Base-by-base conservation (phyloP, 495 filamentous ascomycete genomes). In the Hyaloscypha finlandica region DNA sequence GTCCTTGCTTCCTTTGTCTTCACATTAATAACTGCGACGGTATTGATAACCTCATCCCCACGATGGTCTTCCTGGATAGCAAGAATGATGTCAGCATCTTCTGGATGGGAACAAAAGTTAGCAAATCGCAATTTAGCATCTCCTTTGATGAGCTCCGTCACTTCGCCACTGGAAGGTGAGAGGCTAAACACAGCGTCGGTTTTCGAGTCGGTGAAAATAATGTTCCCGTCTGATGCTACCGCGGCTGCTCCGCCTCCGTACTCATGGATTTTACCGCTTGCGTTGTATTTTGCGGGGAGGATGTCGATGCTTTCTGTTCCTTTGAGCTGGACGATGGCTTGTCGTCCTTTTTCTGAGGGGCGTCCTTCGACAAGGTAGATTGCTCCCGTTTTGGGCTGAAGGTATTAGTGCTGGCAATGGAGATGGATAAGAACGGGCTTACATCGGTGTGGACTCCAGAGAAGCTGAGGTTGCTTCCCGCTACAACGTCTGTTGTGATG, bases 31-130 rank as follows among this genome's bases (percentile, higher is more conserved):
- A 71, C 70, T 3, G 77, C 78, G 9, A 81, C 60, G 11, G 57
- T 68, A 64, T 82, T 80, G 48, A 56, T 65, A 29, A 82, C 74
- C 32, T 73, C 73, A 12, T 72, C 68, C 0, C 67, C 42, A 8
- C 54, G 52, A 64, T 85, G 83, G 59, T 82, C 79, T 67, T 85
- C 83, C 60, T 80, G 72, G 33, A 83, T 74, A 0, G 81, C 81
- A 30, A 84, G 63, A 4, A 82, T 74, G 77, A 77, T 81, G 39
- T 66, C 64, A 0, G 55, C 20, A 51, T 75, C 48, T 1, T 48
- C 69, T 8, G 78, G 78, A 62, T 84, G 76, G 25, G 70, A 70
- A 58, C 76, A 71, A 52, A 81, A 81, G 58, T 79, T 70, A 71
- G 77, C 71, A 74, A 76, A 72, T 65, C 80, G 74, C 68, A 81